phyloP scores from a whole-genome alignment of 2,329 filamentous ascomycete genomes.

The Alternaria postmessia region DNA sequence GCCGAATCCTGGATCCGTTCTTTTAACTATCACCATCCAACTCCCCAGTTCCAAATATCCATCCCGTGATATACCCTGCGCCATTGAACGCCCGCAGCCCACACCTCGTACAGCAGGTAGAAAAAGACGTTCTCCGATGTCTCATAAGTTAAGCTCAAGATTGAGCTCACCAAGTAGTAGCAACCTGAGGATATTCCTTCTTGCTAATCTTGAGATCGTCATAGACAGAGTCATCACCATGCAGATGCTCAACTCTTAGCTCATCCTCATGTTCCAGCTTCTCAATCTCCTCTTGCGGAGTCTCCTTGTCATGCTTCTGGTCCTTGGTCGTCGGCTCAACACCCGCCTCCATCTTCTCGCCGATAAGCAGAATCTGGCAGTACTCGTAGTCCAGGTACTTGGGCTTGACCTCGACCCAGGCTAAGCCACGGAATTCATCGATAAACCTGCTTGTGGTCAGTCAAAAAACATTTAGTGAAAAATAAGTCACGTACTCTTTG shows the following conservation, averaged over 20 bases:
- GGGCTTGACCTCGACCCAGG: conserved; percentile 78
- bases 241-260: conserved; percentile 67
- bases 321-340: conserved; percentile 65
- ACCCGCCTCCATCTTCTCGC: conserved; percentile 68
- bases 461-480: conserved; percentile 8
- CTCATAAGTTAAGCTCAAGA: too few relatives aligned
- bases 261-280: conserved; percentile 79
- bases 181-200: conserved; percentile 63
- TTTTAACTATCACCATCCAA: background rate
- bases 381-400: conserved; percentile 78
- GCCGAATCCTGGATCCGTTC: background rate
- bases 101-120: background rate
- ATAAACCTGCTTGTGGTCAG: conserved; percentile 60
- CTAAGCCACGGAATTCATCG: conserved; percentile 74
- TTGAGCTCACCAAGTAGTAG: conserved; percentile 43
- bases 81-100: background rate
- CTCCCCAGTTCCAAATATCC: accelerated
- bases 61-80: background rate
- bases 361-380: conserved; percentile 80
- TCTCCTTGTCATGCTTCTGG: conserved; percentile 65
- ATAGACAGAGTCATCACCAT: conserved; percentile 68
- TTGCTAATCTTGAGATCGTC: conserved; percentile 66
- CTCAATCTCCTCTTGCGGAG: conserved; percentile 75
- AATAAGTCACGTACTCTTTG: conserved; percentile 63
- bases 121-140: accelerated